phyloP scores from a whole-genome alignment of 257 asterid species.

The Gardenia jasminoides region DNA sequence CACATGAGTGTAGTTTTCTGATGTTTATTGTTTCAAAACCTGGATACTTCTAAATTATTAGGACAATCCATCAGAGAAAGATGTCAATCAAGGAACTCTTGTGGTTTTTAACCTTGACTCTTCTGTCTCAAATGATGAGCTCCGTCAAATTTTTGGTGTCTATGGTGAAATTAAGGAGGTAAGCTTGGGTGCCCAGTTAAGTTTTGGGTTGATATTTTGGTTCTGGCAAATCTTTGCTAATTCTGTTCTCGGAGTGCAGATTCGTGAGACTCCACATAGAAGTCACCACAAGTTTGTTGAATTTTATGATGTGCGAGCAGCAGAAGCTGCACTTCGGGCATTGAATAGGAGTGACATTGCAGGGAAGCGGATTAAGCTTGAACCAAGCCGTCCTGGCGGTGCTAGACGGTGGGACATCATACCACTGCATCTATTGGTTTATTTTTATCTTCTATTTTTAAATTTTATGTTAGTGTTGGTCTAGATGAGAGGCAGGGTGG shows the following conservation, averaged over 20 bases:
- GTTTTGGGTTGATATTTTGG: constrained; percentile 3
- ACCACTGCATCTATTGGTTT: not conserved
- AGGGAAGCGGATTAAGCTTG: constrained; percentile 84
- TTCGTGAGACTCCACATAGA: constrained; percentile 64
- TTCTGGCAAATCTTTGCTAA: not conserved
- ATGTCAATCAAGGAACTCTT: constrained; percentile 81
- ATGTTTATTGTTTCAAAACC: not conserved
- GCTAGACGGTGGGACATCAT: constrained; percentile 55
- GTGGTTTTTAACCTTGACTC: constrained; percentile 82
- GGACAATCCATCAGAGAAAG: constrained; percentile 81
- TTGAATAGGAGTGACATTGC: constrained; percentile 75
- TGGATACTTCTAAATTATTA: constrained; percentile 21
- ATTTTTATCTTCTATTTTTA: constrained; percentile 8
- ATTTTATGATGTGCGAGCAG: constrained; percentile 92
- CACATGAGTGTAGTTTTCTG: not conserved
- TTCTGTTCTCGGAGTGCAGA: constrained; percentile 45
- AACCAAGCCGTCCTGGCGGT: constrained; percentile 67
- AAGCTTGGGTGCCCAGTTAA: constrained; percentile 21
- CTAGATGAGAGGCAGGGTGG: not conserved
- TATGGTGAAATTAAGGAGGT: constrained; percentile 98
- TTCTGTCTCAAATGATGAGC: constrained; percentile 80
- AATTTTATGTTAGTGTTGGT: not conserved
- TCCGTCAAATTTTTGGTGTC: constrained; percentile 71
- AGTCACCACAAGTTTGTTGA: constrained; percentile 63
- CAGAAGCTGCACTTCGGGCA: constrained; percentile 84